Evolutionary conservation across 2,329 filamentous ascomycete genomes (phyloP), one percentile per base, ranked within the genome.

Genomic region (Pestalotiopsis sp.): DNA sequence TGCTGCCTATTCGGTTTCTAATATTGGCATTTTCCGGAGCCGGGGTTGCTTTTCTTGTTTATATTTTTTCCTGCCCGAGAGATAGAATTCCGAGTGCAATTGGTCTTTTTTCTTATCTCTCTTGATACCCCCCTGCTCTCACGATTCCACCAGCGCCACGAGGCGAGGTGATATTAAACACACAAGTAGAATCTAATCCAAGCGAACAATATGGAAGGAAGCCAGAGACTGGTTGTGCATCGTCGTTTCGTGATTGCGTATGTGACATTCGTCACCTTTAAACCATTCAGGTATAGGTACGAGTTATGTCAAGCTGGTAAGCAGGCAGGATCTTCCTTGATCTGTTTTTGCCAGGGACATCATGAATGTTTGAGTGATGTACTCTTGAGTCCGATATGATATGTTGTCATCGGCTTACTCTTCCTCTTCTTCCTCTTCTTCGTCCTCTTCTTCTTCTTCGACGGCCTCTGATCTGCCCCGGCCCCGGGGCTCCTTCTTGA

Each of bases 401-500:
- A 9, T 36, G 31, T 9, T 9, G 31, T 9, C 31, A 36, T 36
- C 31, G 3, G 27, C 23, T 49, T 31, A 17, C n/a, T 57, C 20
- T 4, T 56, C 63, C n/a, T 66, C 52, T 41, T 66, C 52, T 41
- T 66, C 64, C 25, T 58, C 49, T 14, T 59, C 64, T 14, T 60
- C 52, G 11, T 66, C 36, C n/a, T 38, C 52, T 41, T 66, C 64
- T 14, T 39, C 49, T 9, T 66, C 52, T 1, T 66, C 52, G 7
- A 36, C 41, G 6, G 49, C 41, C 4, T 63, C 57, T 13, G 25
- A 23, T 36, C 23, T 58, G 38, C 49, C 66, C 11, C 61, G 57
- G 17, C 57, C 17, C 23, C 66, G 12, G 13, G 27, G 58, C 57
- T 57, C 41, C 41, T 70, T 71, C 68, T 77, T 77, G 66, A 75